phyloP scores from a whole-genome alignment of 768 basidiomycete species.

The Lentinula edodes region DNA sequence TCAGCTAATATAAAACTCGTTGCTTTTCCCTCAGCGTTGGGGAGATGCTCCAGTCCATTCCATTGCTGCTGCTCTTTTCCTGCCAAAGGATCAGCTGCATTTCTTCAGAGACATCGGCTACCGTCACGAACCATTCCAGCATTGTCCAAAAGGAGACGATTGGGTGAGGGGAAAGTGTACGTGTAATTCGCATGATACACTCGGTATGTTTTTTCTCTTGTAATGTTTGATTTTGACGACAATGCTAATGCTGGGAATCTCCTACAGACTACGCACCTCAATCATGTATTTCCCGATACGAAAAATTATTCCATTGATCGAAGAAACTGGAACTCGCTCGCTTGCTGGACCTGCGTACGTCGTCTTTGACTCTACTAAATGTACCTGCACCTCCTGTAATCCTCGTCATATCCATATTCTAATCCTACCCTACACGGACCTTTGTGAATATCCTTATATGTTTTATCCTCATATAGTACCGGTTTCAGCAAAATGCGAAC shows the following conservation, averaged over 20 bases:
- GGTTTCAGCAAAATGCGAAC: too few relatives aligned
- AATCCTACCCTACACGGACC: too few relatives aligned
- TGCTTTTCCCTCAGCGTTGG: constrained; percentile 31
- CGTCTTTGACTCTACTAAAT: too few relatives aligned
- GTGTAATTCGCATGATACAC: neutral
- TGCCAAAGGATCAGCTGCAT: constrained; percentile 60
- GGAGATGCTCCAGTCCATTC: constrained; percentile 55
- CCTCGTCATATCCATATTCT: too few relatives aligned
- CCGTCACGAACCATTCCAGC: constrained; percentile 41
- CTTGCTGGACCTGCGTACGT: too few relatives aligned
- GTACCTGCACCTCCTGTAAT: too few relatives aligned
- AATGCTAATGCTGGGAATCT: neutral
- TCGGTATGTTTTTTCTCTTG: neutral
- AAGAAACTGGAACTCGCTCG: too few relatives aligned
- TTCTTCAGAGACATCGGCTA: constrained; percentile 66
- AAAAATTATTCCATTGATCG: constrained; percentile 6
- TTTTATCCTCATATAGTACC: too few relatives aligned
- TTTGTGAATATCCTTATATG: too few relatives aligned
- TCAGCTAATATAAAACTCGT: constrained; percentile 11
- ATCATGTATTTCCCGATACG: constrained; percentile 4
- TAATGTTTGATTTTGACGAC: neutral
- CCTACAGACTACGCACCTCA: constrained; percentile 3
- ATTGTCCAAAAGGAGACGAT: constrained; percentile 7
- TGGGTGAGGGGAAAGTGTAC: constrained; percentile 2
- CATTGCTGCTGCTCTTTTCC: constrained; percentile 50